Conservation (phyloP, 192 early-diverging fungal genomes). For the Entrophospora sp. region DNA sequence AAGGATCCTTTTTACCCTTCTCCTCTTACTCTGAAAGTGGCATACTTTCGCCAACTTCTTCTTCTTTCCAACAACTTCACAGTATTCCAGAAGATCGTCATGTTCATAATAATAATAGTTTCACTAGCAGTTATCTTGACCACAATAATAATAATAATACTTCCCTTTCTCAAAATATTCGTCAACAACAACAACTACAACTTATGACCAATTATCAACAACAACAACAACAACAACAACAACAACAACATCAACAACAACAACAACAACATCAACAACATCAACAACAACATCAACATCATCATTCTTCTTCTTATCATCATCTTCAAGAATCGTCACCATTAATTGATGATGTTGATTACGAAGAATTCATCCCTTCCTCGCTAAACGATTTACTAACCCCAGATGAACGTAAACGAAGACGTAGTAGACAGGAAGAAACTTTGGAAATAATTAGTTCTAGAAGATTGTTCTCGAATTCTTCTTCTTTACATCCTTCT, state of each 20-base stretch:
- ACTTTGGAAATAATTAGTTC: background rate
- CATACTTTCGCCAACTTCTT: slow-evolving; percentile 21
- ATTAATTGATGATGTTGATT: slow-evolving; percentile 13
- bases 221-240: too few relatives aligned
- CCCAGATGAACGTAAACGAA: slow-evolving; percentile 33
- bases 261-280: too few relatives aligned
- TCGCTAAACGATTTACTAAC: slow-evolving; percentile 48
- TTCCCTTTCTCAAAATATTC: too few relatives aligned
- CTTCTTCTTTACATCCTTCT: background rate
- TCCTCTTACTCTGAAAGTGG: slow-evolving; percentile 25
- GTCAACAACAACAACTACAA: too few relatives aligned
- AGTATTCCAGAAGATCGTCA: slow-evolving; percentile 32
- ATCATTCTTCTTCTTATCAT: too few relatives aligned
- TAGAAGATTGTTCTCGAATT: background rate
- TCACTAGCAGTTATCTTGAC: too few relatives aligned
- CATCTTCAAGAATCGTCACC: slow-evolving; percentile 4
- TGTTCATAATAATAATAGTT: too few relatives aligned
- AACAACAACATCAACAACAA: too few relatives aligned
- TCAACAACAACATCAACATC: too few relatives aligned
- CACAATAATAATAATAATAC: too few relatives aligned
- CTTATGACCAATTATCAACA: too few relatives aligned
- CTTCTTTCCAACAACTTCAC: slow-evolving; percentile 26
- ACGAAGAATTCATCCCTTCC: slow-evolving; percentile 39
- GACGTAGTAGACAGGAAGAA: slow-evolving; percentile 34
- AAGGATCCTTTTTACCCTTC: slow-evolving; percentile 28